Percentiles rank a stretch among this genome's conserved stretches.
These are phyloP conservation scores for Fusarium pininemorale DNA, from an alignment of 2,329 filamentous ascomycete species.

Conservation along the genomic window DNA sequence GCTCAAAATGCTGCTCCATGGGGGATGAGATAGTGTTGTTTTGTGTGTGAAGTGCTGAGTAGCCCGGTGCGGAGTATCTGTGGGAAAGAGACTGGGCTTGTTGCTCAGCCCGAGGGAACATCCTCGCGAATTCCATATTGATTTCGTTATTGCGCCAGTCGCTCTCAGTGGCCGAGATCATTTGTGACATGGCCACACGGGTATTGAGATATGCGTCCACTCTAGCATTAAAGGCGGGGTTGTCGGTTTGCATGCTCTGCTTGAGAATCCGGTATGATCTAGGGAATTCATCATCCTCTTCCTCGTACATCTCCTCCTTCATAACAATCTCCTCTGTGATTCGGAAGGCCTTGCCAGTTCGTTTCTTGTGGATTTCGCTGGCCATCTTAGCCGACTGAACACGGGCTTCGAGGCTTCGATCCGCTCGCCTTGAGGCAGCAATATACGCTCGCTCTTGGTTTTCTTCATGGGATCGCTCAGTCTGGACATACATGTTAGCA, in stretches of 20 bases:
- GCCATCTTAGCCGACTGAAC: constrained; percentile 87
- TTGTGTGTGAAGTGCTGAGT: constrained; percentile 15
- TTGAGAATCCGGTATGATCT: constrained; percentile 72
- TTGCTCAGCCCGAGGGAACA: constrained; percentile 53
- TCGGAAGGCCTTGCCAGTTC: constrained; percentile 82
- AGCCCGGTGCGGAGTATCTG: constrained; percentile 33
- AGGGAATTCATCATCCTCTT: constrained; percentile 85
- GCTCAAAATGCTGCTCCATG: constrained; percentile 23
- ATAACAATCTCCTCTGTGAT: constrained; percentile 87
- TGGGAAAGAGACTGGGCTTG: constrained; percentile 41
- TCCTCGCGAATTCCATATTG: constrained; percentile 57
- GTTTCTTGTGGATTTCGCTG: constrained; percentile 89
- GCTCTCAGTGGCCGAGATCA: constrained; percentile 49
- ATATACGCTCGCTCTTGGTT: constrained; percentile 92
- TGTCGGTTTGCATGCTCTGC: constrained; percentile 68
- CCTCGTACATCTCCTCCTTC: constrained; percentile 96
- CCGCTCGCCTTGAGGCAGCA: constrained; percentile 85
- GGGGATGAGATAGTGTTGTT: constrained; percentile 24
- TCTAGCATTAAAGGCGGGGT: constrained; percentile 68
- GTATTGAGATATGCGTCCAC: constrained; percentile 61
- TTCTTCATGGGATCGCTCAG: constrained; percentile 80
- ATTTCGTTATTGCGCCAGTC: constrained; percentile 57
- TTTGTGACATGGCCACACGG: constrained; percentile 54
- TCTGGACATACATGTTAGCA: constrained; percentile 54
- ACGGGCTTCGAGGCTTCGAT: constrained; percentile 86